A percentile compares a stretch with the other conserved stretches of the same genome.
These are phyloP conservation scores for Yarrowia keelungensis DNA, from an alignment of 805 yeast genomes.

Conservation along the genomic window DNA sequence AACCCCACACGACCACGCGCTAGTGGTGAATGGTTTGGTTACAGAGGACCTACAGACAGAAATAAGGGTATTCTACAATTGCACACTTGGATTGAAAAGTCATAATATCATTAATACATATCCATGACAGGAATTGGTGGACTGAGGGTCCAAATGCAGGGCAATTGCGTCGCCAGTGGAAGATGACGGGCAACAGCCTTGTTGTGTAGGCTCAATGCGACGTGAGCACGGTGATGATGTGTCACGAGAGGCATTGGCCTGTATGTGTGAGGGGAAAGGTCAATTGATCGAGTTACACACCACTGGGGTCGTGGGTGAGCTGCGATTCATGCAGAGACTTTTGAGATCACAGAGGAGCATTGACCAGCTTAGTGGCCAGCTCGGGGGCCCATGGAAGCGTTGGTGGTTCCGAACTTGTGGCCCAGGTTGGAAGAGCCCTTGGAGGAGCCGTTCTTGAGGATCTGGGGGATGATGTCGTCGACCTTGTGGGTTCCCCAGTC, in stretches of 20 bases:
- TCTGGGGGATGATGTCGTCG: slow-evolving; percentile 35
- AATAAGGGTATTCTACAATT: no score
- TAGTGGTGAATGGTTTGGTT: not conserved
- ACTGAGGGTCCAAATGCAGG: not conserved
- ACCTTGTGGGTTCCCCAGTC: slow-evolving; percentile 39
- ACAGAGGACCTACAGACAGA: no score
- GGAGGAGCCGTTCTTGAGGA: slow-evolving; percentile 16
- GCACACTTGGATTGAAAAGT: no score
- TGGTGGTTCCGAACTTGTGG: slow-evolving; percentile 33
- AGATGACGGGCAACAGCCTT: not conserved
- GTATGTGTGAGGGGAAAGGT: not conserved
- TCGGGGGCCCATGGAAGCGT: slow-evolving; percentile 39
- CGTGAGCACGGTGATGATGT: not conserved
- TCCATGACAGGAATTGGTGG: slow-evolving; percentile 8
- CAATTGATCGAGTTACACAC: not conserved
- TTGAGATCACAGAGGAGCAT: not conserved
- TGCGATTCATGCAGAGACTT: not conserved
- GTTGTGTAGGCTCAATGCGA: slow-evolving; percentile 6
- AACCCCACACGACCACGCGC: slow-evolving; percentile 22
- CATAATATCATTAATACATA: slow-evolving; percentile 13
- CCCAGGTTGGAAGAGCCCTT: slow-evolving; percentile 27
- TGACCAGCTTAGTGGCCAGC: slow-evolving; percentile 7
- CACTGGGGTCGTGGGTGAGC: not conserved
- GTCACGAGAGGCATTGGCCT: not conserved
- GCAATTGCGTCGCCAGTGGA: slow-evolving; percentile 1